Base-by-base conservation (phyloP, 768 basidiomycete species). In the Psilocybe cyanescens region DNA sequence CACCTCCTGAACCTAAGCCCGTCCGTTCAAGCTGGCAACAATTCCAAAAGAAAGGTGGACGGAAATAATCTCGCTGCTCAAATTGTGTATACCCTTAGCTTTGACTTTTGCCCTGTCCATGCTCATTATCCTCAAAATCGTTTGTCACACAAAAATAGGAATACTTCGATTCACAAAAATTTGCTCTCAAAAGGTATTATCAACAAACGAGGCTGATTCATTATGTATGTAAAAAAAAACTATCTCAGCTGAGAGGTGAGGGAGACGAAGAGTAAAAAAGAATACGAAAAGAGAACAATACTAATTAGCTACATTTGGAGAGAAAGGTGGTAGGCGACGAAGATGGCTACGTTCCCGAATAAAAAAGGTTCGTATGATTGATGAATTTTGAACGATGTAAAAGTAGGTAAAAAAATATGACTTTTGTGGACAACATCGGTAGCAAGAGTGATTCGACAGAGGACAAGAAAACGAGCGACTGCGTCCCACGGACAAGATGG, bases 11-110 rank as follows among this genome's bases (percentile, higher is more conserved):
- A 60, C 12, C 74, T 11, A 75, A 76, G 51, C 77, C 78, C 14
- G 65, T 70, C 16, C 77, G 76, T 50, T 79, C 81, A 24, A 83
- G 80, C 44, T 88, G 87, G 87, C 85, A 87, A 70, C 81, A 86
- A 57, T 88, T 84, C 61, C 80, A 83, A 24, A 24, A 24, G 61
- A 80, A 80, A 58, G 75, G 75, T 46, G 71, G 71, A 58, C 64
- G 71, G 44, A 74, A 68, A 57, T 71, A 52, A 67, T 48, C 16
- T 24, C 8, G 16, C 39, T 9, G 8, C 41, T 14, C 7, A 44
- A 44, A 44, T 39, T 14, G 24, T 24, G 33, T 35, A 35, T 35
- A 35, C 33, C 33, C 33, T 35, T 35, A 6, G 33, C 33, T 35
- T 35, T 35, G 33, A 35, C 33, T 35, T 35, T 35, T 35, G 7